Base-by-base conservation (phyloP, 345 rosid species). In the Citrus unshiu region DNA sequence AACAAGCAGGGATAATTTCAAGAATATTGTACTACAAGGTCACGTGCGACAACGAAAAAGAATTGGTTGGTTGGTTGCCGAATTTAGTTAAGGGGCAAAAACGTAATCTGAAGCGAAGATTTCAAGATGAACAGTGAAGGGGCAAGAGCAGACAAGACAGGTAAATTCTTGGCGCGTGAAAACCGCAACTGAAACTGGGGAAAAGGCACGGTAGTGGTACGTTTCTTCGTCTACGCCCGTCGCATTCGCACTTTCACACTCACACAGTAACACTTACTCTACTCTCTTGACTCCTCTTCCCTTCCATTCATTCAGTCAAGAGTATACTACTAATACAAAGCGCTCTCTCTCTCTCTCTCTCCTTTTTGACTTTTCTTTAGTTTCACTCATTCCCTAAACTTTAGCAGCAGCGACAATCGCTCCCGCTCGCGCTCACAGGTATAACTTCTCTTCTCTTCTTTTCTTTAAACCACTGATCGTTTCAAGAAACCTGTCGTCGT, bases 381-480 rank as follows among this genome's bases (percentile, higher is more conserved):
- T 69, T 25, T 43, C 68, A 81, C 85, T 84, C 90, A 68, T 82
- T 80, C 86, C 88, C 88, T 60, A 1, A 81, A 84, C 86, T 86
- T 59, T 80, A 81, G 84, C 80, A 34, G 91, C 83, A 75, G 77
- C 73, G 13, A 61, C 76, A 63, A 49, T 62, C 70, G 35, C 58
- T 61, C 37, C 0, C 66, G n/a, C 30, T 76, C 73, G 4, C 57
- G n/a, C 30, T 76, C 70, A 4, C 76, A 10, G 82, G 77, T 79
- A 30, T 4, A 21, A 39, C 59, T 39, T n/a, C 58, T 65, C 39
- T 46, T 58, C 29, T 2, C 25, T 59, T 71, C 56, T 46, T 49
- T 43, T 9, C 43, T 69, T 25, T 46, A 25, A 69, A 70, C n/a
- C 32, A 27, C 59, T 70, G 57, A 66, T 49, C 25, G 3, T 54